Evolutionary conservation across 73 alveolate species (phyloP), one percentile per base, ranked within the genome.

Genomic region (Paramecium sonneborni): DNA sequence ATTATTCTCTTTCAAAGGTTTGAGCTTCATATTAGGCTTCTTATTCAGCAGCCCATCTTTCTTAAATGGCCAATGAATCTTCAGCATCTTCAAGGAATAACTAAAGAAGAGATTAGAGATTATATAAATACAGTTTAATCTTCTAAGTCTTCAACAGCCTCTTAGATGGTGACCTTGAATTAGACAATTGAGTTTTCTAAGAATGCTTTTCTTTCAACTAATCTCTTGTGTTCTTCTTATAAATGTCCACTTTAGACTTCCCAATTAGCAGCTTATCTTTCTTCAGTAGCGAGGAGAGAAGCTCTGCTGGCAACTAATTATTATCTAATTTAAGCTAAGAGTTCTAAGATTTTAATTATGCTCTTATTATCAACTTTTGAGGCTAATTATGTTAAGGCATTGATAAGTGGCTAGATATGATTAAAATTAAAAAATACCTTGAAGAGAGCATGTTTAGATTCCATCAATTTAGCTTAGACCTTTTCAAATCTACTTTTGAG

Each of bases 31-130:
- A 74, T 74, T 74, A n/a, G 26, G 87, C 57, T 84, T 84, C 92
- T 85, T 85, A 85, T 23, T 26, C 86, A 11, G 85, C 92, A 38
- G 88, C 57, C 92, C 92, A 85, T 85, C 92, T 85, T 15, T 56
- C 21, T 85, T 85, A 85, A 86, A 85, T 85, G 6, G 15, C 57
- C 38, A 85, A 38, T 56, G 88, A 56, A 28, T 85, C 92, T 85
- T 85, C 92, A 85, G 92, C 92, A 85, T 85, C 92, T 56, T 85
- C 92, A 52, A 85, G 86, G 92, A 85, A 85, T 56, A 85, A 56
- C 92, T 85, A 85, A 43, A 23, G 8, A 28, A 41, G 21, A 8
- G 6, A 12, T 39, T 30, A 20, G 39, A 6, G 21, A 67, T 24
- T 67, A 6, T 5, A 12, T 18, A 15, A 85, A 15, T 85, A 85